These are phyloP conservation scores for Macrophomina tecta DNA, from an alignment of 2,329 filamentous ascomycete genomes.

Conservation along the genomic window DNA sequence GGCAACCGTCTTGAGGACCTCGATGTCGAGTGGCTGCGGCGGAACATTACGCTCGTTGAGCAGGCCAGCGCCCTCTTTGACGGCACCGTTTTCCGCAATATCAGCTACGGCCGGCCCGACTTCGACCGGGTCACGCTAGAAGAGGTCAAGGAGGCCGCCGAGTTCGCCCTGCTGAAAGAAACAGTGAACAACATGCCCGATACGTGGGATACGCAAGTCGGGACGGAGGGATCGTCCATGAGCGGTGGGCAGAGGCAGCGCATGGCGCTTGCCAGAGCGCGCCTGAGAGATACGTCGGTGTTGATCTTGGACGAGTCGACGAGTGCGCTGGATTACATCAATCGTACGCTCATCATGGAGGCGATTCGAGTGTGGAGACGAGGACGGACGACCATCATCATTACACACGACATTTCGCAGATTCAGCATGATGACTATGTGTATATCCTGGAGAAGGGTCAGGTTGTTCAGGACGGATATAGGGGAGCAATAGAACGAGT, in stretches of 20 bases:
- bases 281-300: constrained; percentile 76
- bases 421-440: constrained; percentile 76
- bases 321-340: constrained; percentile 81
- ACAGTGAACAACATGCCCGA: constrained; percentile 71
- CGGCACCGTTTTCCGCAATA: constrained; percentile 78
- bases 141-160: constrained; percentile 67
- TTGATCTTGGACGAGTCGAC: constrained; percentile 89
- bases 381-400: constrained; percentile 87
- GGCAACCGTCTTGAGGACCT: constrained; percentile 66
- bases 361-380: constrained; percentile 77
- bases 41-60: constrained; percentile 80
- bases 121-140: constrained; percentile 56
- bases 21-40: constrained; percentile 73
- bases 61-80: constrained; percentile 83
- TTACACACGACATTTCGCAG: constrained; percentile 86
- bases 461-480: constrained; percentile 72
- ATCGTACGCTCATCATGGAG: constrained; percentile 71
- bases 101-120: constrained; percentile 70
- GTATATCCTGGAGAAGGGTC: constrained; percentile 76
- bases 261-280: constrained; percentile 79
- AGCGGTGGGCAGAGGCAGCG: constrained; percentile 88
- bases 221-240: constrained; percentile 70
- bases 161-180: constrained; percentile 71
- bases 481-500: constrained; percentile 60
- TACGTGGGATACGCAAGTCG: constrained; percentile 75